A percentile compares a stretch with the other conserved stretches of the same genome.
These are phyloP conservation scores for Colletotrichum musae DNA, from an alignment of 2,329 filamentous ascomycete genomes.

Conservation along the genomic window DNA sequence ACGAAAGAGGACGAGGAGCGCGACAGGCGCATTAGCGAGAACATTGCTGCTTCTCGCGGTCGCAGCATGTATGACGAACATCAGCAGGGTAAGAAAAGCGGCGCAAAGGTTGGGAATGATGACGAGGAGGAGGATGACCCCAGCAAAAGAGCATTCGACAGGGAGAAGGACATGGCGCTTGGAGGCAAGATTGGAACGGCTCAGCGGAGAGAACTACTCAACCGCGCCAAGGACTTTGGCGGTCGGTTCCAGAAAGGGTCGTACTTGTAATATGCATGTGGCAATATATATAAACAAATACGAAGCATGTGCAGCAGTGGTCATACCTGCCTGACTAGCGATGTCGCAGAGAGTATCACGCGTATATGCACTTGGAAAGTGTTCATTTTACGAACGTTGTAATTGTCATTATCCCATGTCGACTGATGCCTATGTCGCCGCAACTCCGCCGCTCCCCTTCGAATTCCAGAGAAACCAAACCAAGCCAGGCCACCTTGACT, in stretches of 20 bases:
- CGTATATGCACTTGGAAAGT: neutral
- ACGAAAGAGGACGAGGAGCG: conserved; percentile 73
- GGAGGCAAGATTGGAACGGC: conserved; percentile 79
- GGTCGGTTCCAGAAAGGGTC: conserved; percentile 86
- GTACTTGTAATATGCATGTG: conserved; percentile 60
- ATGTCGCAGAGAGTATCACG: no score
- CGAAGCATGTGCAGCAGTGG: no score
- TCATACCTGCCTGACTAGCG: no score
- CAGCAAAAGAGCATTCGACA: conserved; percentile 88
- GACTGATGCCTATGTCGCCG: conserved; percentile 40
- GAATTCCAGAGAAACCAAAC: conserved; percentile 41
- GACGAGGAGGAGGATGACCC: conserved; percentile 88
- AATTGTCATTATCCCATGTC: conserved; percentile 41
- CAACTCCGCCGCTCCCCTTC: conserved; percentile 43
- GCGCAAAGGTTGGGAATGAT: conserved; percentile 48
- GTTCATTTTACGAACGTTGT: conserved; percentile 8
- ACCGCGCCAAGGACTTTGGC: conserved; percentile 84
- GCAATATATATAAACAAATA: neutral
- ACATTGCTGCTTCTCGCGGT: conserved; percentile 68
- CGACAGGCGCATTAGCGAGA: conserved; percentile 61
- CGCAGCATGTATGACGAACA: conserved; percentile 74
- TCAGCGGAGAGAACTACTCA: conserved; percentile 84
- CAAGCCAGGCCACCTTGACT: conserved; percentile 30
- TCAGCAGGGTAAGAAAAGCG: conserved; percentile 54
- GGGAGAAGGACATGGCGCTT: conserved; percentile 92